Evolutionary conservation across 2,329 filamentous ascomycete species (phyloP).

Genomic region (Aaosphaeria arxii): DNA sequence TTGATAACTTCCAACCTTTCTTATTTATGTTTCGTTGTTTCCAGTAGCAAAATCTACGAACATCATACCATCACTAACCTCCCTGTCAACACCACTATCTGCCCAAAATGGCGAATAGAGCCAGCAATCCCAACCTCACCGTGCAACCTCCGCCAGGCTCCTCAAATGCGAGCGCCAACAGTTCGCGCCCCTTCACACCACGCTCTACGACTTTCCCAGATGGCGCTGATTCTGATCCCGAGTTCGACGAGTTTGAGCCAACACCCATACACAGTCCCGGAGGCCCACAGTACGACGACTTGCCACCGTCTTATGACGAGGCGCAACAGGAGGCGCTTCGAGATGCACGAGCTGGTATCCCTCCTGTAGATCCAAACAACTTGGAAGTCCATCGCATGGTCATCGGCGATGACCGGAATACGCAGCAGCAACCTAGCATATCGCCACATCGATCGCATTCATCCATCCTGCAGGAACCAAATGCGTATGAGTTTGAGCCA

Average conservation of each 20-base stretch:
- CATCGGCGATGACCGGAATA: slow-evolving; percentile 3
- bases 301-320: slow-evolving; percentile 37
- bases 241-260: slow-evolving; percentile 19
- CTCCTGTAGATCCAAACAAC: slow-evolving; percentile 22
- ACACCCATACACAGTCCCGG: slow-evolving; percentile 28
- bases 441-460: background rate
- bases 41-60: no score
- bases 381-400: slow-evolving; percentile 17
- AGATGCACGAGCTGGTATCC: slow-evolving; percentile 23
- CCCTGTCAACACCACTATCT: no score
- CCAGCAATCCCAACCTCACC: slow-evolving; percentile 3
- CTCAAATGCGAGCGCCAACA: slow-evolving; percentile 4
- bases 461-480: background rate
- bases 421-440: no score
- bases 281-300: slow-evolving; percentile 34
- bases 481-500: slow-evolving; percentile 10
- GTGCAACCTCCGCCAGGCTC: slow-evolving; percentile 13
- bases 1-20: no score
- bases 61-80: no score
- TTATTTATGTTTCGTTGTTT: no score
- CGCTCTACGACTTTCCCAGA: slow-evolving; percentile 28
- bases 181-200: slow-evolving; percentile 21
- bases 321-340: slow-evolving; percentile 27
- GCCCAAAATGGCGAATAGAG: slow-evolving; percentile 19
- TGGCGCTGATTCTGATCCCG: slow-evolving; percentile 24